Percentiles rank a stretch among this genome's conserved stretches.
Evolutionary conservation across 208 protist species (phyloP).

Genomic region (Herpetomonas samuelpessoai): DNA sequence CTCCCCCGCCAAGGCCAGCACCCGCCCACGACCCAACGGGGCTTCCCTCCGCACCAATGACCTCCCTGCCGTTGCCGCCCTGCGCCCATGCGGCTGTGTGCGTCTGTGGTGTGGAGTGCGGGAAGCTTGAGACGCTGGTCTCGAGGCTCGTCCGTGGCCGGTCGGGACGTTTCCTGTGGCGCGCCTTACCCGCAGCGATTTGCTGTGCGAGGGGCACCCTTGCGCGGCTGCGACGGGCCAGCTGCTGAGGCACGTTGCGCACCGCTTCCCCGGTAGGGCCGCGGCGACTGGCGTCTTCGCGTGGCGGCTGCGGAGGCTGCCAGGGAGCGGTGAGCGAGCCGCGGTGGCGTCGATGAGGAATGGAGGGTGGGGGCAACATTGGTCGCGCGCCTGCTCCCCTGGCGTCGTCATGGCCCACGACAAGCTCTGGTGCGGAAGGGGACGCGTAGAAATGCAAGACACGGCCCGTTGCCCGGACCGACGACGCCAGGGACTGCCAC

Average conservation of each 20-base stretch:
- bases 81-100: no score
- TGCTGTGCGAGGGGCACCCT: background rate
- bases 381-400: background rate
- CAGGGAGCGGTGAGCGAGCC: background rate
- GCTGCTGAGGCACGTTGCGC: background rate
- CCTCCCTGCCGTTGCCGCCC: no score
- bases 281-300: background rate
- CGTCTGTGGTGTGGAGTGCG: no score
- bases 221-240: background rate
- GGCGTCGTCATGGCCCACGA: background rate
- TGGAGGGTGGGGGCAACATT: background rate
- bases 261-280: background rate
- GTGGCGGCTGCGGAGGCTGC: background rate
- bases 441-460: background rate
- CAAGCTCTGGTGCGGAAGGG: background rate
- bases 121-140: no score
- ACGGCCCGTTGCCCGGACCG: background rate
- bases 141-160: no score
- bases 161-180: no score
- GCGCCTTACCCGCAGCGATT: background rate
- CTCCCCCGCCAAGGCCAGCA: background rate
- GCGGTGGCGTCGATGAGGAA: background rate
- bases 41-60: no score
- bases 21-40: background rate
- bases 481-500: background rate